A percentile compares a stretch with the other conserved stretches of the same genome.
phyloP scores from a whole-genome alignment of 257 asterid species.

The Nicotiana benthamiana region DNA sequence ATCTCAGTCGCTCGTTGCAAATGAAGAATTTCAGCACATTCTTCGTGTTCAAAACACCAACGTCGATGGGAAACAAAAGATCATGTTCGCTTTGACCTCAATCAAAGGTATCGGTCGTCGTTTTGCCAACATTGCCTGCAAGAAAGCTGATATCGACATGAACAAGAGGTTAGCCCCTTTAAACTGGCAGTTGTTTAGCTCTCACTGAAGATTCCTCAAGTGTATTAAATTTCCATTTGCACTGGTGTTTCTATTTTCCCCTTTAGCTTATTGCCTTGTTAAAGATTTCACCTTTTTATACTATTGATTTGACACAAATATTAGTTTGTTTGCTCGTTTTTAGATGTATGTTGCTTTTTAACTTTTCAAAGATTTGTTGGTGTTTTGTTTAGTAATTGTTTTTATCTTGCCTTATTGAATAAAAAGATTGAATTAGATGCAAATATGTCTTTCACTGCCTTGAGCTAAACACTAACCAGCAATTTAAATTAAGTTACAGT shows the following conservation, averaged over 20 bases:
- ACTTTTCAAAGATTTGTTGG: not conserved
- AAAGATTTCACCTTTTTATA: not conserved
- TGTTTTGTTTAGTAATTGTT: not conserved
- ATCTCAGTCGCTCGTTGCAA: constrained; percentile 7
- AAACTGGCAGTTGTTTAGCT: not conserved
- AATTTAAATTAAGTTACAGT: not conserved
- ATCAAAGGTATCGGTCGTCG: constrained; percentile 8
- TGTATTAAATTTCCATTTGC: not conserved
- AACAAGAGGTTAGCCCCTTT: constrained; percentile 2
- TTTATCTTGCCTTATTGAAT: not conserved
- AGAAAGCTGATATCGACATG: constrained; percentile 10
- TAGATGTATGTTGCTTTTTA: not conserved
- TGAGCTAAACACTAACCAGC: not conserved
- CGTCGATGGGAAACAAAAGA: not conserved
- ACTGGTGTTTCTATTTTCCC: not conserved
- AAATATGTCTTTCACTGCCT: not conserved
- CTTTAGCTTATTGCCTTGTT: not conserved
- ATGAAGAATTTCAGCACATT: constrained; percentile 8
- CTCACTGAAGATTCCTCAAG: not conserved
- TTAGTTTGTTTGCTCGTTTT: not conserved
- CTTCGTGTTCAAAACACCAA: constrained; percentile 10
- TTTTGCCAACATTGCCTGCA: not conserved
- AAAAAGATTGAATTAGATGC: not conserved
- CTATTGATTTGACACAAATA: not conserved
- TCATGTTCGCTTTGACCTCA: constrained; percentile 5